A percentile compares a stretch with the other conserved stretches of the same genome.
Conservation (phyloP, 2,329 filamentous ascomycete genomes). For the Aspergillus piperis region DNA sequence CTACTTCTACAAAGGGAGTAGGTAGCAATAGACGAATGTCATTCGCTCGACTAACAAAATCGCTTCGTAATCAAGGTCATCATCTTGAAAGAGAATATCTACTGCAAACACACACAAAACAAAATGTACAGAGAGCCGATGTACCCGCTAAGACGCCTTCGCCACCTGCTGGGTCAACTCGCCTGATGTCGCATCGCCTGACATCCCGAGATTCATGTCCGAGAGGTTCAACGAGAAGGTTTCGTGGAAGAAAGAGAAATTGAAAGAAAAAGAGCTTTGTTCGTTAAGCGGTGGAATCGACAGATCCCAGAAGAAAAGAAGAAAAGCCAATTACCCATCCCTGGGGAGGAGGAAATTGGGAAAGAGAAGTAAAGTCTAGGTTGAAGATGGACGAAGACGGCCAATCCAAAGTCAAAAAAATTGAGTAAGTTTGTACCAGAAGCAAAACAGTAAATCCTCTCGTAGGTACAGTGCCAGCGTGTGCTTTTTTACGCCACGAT, state of each 20-base stretch:
- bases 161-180: background rate
- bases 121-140: slow-evolving; percentile 4
- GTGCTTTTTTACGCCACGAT: slow-evolving; percentile 17
- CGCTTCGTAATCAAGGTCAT: slow-evolving; percentile 16
- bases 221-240: slow-evolving; percentile 4
- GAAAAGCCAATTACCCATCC: slow-evolving; percentile 4
- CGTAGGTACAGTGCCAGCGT: slow-evolving; percentile 32
- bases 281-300: slow-evolving; percentile 14
- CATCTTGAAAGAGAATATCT: slow-evolving; percentile 3
- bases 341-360: background rate
- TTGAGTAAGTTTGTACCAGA: slow-evolving; percentile 22
- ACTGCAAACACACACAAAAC: slow-evolving; percentile 6
- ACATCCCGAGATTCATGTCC: slow-evolving; percentile 16
- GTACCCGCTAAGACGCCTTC: background rate
- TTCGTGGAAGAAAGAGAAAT: slow-evolving; percentile 5
- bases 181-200: background rate
- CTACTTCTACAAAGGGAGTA: background rate
- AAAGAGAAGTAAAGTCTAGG: slow-evolving; percentile 17
- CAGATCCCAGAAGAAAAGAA: slow-evolving; percentile 11
- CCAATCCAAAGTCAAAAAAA: background rate
- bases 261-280: slow-evolving; percentile 15
- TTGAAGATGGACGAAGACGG: slow-evolving; percentile 3
- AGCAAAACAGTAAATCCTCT: slow-evolving; percentile 20
- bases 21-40: background rate
- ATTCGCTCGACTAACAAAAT: slow-evolving; percentile 4